Base-by-base conservation (phyloP, 2,329 filamentous ascomycete genomes). In the Hymenoscyphus repandus region DNA sequence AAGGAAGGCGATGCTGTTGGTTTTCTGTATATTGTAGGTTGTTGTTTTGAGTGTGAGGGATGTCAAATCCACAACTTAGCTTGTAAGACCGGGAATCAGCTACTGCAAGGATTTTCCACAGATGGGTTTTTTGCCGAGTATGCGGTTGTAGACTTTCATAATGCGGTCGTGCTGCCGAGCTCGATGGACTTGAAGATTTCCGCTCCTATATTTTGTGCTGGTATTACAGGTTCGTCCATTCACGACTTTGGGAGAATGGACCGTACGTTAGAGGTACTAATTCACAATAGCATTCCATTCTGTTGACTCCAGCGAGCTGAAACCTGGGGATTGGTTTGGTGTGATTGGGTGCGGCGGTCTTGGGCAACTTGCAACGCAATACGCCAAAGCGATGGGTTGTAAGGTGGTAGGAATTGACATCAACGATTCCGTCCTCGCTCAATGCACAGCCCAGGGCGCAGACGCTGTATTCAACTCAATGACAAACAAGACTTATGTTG, bases 41-140 rank as follows among this genome's bases (percentile, higher is more conserved):
- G 68, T 53, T 76, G 74, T 56, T 72, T 73, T 52, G 68, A 70
- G 47, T 77, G 74, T 58, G 65, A 70, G 22, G 72, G 70, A 13
- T 77, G 74, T 62, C 63, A 66, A 64, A 59, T 72, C 1, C 71
- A 73, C 54, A 73, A 74, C 51, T 51, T 70, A 44, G 64, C 62
- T 39, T 73, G 71, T 58, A 62, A 68, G 44, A 68, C 58, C 5
- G 67, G 68, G 7, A 68, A 68, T 6, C 65, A 68, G n/a, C 62
- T 66, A 34, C 58, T 74, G 11, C 69, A 72, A 44, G 74, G 74
- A 3, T 72, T 76, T 34, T 64, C 59, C 0, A 38, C 45, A 5
- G 69, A 73, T 53, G 74, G 74, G 1, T 74, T 67, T 54, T 76
- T 76, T 51, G 67, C 69, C 12, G 72, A 76, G 59, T 76, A 76